Evolutionary conservation across 192 early-diverging fungal species (phyloP).

Genomic region (Rhizophagus prolifer): DNA sequence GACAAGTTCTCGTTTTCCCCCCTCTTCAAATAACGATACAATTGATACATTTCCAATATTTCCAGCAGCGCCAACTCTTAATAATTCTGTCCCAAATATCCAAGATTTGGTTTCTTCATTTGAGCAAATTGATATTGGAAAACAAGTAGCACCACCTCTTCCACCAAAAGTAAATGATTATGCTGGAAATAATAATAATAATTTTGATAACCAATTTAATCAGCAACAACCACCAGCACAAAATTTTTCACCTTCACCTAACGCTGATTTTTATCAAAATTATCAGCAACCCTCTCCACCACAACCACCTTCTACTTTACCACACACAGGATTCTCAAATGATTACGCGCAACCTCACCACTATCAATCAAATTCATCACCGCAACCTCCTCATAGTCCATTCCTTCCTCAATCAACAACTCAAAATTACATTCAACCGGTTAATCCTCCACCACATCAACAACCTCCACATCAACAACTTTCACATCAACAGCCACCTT

Average conservation of each 20-base stretch:
- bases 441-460: conserved; percentile 31
- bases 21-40: not conserved
- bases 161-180: conserved; percentile 25
- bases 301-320: conserved; percentile 12
- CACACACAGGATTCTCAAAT: not conserved
- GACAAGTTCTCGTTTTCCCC: too few relatives aligned
- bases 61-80: conserved; percentile 26
- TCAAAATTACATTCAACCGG: conserved; percentile 35
- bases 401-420: not conserved
- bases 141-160: conserved; percentile 10
- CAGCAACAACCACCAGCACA: not conserved
- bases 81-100: conserved; percentile 22
- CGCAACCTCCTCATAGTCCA: not conserved
- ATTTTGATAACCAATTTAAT: not conserved
- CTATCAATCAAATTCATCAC: not conserved
- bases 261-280: conserved; percentile 18
- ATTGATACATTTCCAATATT: conserved; percentile 28
- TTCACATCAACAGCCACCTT: conserved; percentile 34
- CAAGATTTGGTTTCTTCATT: conserved; percentile 16
- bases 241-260: conserved; percentile 11
- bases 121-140: not conserved
- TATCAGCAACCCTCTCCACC: conserved; percentile 25
- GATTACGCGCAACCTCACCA: conserved; percentile 22
- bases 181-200: not conserved
- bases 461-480: conserved; percentile 19